These are phyloP conservation scores for Calonectria pseudoturangicola DNA, from an alignment of 2,329 filamentous ascomycete genomes.

Conservation along the genomic window DNA sequence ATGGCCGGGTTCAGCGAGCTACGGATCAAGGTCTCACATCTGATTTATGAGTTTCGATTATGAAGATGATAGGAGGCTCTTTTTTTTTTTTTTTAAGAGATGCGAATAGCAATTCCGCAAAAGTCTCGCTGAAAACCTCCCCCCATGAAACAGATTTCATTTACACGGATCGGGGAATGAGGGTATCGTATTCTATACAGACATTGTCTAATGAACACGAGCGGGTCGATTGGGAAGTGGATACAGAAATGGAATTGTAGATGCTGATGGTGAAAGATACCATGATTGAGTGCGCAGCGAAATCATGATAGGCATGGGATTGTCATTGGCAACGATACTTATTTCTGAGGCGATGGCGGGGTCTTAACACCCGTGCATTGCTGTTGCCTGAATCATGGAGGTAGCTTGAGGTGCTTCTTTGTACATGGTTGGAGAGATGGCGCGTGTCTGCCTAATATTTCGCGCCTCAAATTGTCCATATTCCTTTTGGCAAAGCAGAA, in stretches of 20 bases:
- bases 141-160: too few species aligned
- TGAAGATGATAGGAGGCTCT: too few species aligned
- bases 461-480: not conserved
- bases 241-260: not conserved
- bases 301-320: not conserved
- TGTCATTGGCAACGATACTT: not conserved
- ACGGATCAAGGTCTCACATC: not conserved
- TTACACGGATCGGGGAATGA: too few species aligned
- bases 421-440: conserved; percentile 6
- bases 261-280: not conserved
- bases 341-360: not conserved
- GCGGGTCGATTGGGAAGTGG: too few species aligned
- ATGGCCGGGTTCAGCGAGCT: not conserved
- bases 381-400: not conserved
- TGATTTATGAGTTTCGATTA: too few species aligned
- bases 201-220: too few species aligned
- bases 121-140: too few species aligned
- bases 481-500: conserved; percentile 16
- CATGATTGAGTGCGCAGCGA: not conserved
- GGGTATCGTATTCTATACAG: too few species aligned
- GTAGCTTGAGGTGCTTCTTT: conserved; percentile 4
- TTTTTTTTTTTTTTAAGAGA: too few species aligned
- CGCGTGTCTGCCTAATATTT: conserved; percentile 11
- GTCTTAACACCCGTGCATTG: too few species aligned
- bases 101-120: too few species aligned